phyloP scores from a whole-genome alignment of 2,329 filamentous ascomycete genomes.

The Tolypocladium ophioglossoides region DNA sequence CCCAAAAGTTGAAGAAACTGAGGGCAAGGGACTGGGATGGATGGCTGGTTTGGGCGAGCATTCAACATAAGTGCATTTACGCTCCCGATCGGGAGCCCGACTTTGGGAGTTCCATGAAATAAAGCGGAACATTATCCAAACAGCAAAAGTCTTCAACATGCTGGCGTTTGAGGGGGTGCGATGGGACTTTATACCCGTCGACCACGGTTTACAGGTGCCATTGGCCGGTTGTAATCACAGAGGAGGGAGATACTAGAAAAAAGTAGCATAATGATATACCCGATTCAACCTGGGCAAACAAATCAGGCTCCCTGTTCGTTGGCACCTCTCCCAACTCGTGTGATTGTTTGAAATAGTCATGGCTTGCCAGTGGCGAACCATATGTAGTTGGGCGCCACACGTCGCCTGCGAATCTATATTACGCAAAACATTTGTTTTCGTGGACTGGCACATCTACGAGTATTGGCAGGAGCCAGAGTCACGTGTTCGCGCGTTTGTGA shows the following conservation, averaged over 20 bases:
- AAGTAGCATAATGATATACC: constrained; percentile 7
- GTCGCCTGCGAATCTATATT: no score
- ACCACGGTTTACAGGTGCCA: not conserved
- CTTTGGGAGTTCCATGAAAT: constrained; percentile 16
- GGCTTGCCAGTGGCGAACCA: not conserved
- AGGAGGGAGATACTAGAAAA: constrained; percentile 3
- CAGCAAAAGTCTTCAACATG: constrained; percentile 7
- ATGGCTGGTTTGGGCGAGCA: constrained; percentile 21
- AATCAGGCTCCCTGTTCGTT: not conserved
- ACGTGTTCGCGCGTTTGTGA: not conserved
- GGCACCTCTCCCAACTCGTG: not conserved
- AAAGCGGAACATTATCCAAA: constrained; percentile 6
- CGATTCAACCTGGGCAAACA: constrained; percentile 9
- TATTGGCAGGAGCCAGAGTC: not conserved
- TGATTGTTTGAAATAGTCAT: not conserved
- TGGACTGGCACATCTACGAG: no score
- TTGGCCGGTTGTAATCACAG: constrained; percentile 1
- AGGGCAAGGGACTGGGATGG: constrained; percentile 13
- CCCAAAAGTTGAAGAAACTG: constrained; percentile 24
- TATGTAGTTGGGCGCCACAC: not conserved
- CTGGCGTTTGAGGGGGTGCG: constrained; percentile 7
- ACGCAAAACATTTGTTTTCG: no score
- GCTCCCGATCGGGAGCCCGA: constrained; percentile 20
- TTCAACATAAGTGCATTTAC: constrained; percentile 29
- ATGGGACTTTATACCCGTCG: not conserved